Evolutionary conservation across 495 filamentous ascomycete species (phyloP).

Genomic region (Cladorrhinum samala): DNA sequence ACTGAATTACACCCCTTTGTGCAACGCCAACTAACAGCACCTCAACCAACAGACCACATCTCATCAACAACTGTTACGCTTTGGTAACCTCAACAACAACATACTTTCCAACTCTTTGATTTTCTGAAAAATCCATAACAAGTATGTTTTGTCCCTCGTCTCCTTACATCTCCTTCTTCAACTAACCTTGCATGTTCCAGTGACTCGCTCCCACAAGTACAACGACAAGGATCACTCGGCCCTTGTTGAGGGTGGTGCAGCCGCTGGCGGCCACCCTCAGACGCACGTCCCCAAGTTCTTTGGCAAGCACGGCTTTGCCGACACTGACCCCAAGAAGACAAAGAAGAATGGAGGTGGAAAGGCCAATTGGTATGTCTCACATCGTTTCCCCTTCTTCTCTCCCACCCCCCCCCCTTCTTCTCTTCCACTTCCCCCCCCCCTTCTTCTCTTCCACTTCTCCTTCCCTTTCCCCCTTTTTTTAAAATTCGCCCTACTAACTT

Average conservation of each 20-base stretch:
- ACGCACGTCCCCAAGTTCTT: slow-evolving; percentile 86
- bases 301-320: slow-evolving; percentile 76
- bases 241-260: slow-evolving; percentile 56
- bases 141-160: slow-evolving; percentile 17
- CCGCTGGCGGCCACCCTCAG: slow-evolving; percentile 55
- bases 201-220: slow-evolving; percentile 92
- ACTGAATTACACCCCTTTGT: slow-evolving; percentile 10
- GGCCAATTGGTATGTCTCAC: slow-evolving; percentile 74
- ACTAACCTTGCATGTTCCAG: slow-evolving; percentile 35
- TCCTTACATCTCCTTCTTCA: slow-evolving; percentile 10
- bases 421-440: too few relatives aligned
- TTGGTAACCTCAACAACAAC: not conserved
- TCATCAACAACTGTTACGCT: too few relatives aligned
- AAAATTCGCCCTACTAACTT: slow-evolving; percentile 1
- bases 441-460: too few relatives aligned
- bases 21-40: slow-evolving; percentile 9
- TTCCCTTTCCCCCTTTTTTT: slow-evolving; percentile 4
- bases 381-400: not conserved
- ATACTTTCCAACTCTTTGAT: not conserved
- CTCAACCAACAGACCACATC: not conserved
- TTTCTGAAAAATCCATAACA: slow-evolving; percentile 15
- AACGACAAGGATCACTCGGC: slow-evolving; percentile 77
- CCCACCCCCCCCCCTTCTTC: too few relatives aligned
- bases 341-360: slow-evolving; percentile 95
- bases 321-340: slow-evolving; percentile 79